phyloP scores from a whole-genome alignment of 495 filamentous ascomycete species.

The Xylaria nigripes region DNA sequence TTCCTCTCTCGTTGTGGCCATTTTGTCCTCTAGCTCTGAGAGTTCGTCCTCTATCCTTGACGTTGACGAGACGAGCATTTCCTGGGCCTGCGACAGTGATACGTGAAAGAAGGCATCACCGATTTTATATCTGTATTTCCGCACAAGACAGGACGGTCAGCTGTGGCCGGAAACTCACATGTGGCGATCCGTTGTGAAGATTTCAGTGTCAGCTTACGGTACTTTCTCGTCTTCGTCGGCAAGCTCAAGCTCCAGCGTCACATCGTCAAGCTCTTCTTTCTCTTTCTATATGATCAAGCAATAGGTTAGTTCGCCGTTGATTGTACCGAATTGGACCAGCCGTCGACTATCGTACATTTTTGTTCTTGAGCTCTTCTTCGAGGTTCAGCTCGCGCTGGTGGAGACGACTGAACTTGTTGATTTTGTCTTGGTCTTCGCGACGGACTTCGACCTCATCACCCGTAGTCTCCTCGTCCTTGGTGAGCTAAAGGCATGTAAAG shows the following conservation, averaged over 20 bases:
- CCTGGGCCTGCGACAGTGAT: slow-evolving; percentile 73
- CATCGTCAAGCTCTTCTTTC: slow-evolving; percentile 93
- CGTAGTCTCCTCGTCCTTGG: slow-evolving; percentile 79
- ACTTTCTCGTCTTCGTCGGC: slow-evolving; percentile 91
- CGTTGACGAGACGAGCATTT: slow-evolving; percentile 64
- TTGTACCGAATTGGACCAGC: background rate
- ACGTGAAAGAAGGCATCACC: slow-evolving; percentile 91
- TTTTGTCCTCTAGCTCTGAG: slow-evolving; percentile 61
- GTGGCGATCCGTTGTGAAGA: background rate
- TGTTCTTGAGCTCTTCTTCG: slow-evolving; percentile 73
- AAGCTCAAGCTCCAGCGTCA: slow-evolving; percentile 83
- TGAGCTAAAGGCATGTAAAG: slow-evolving; percentile 53
- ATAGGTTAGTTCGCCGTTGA: background rate
- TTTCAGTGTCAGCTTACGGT: slow-evolving; percentile 49
- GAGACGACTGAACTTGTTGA: slow-evolving; percentile 93
- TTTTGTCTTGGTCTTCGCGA: slow-evolving; percentile 95
- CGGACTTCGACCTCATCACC: slow-evolving; percentile 79
- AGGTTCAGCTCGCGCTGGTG: slow-evolving; percentile 75
- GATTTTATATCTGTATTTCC: slow-evolving; percentile 71
- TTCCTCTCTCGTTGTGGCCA: slow-evolving; percentile 67
- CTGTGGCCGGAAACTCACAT: background rate
- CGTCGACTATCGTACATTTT: slow-evolving; percentile 53
- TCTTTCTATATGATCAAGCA: slow-evolving; percentile 65
- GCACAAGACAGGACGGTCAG: slow-evolving; percentile 12
- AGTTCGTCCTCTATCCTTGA: slow-evolving; percentile 70